A percentile compares a stretch with the other conserved stretches of the same genome.
Evolutionary conservation across 345 rosid genomes (phyloP).

Genomic region (Viola odorata): DNA sequence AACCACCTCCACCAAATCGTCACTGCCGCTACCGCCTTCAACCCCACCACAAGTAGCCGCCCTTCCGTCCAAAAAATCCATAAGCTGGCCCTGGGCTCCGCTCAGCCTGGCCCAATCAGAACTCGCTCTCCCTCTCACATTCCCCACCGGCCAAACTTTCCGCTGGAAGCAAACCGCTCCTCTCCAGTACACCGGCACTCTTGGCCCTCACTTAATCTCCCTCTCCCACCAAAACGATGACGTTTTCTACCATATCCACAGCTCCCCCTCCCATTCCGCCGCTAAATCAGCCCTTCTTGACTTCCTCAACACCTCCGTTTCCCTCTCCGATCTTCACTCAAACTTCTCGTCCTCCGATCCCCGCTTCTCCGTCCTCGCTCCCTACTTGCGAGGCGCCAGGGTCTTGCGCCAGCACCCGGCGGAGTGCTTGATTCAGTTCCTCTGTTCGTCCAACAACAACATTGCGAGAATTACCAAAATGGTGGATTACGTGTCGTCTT

Average conservation of each 20-base stretch:
- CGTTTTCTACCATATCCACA: slow-evolving; percentile 52
- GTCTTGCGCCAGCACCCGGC: slow-evolving; percentile 89
- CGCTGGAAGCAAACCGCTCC: slow-evolving; percentile 83
- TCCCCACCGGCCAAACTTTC: slow-evolving; percentile 97
- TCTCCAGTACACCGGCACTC: slow-evolving; percentile 61
- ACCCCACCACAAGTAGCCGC: slow-evolving; percentile 9
- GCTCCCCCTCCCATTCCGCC: slow-evolving; percentile 33
- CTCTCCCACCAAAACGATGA: slow-evolving; percentile 60
- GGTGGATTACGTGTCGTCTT: slow-evolving; percentile 69
- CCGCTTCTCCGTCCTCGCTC: slow-evolving; percentile 62
- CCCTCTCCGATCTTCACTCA: slow-evolving; percentile 52
- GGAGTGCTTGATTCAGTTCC: slow-evolving; percentile 82
- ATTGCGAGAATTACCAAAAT: slow-evolving; percentile 82
- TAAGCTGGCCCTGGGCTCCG: slow-evolving; percentile 39
- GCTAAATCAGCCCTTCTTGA: slow-evolving; percentile 62
- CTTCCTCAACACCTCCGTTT: slow-evolving; percentile 59
- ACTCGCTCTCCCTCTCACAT: slow-evolving; percentile 70
- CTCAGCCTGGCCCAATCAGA: slow-evolving; percentile 55
- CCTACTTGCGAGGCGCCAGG: slow-evolving; percentile 63
- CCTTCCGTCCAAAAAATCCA: neutral
- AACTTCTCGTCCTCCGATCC: slow-evolving; percentile 58
- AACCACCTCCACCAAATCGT: neutral
- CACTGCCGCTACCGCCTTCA: slow-evolving; percentile 18
- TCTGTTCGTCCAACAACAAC: slow-evolving; percentile 91
- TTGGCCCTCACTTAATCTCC: slow-evolving; percentile 70